phyloP scores from a whole-genome alignment of 73 alveolate species.

The Paramecium biaurelia region DNA sequence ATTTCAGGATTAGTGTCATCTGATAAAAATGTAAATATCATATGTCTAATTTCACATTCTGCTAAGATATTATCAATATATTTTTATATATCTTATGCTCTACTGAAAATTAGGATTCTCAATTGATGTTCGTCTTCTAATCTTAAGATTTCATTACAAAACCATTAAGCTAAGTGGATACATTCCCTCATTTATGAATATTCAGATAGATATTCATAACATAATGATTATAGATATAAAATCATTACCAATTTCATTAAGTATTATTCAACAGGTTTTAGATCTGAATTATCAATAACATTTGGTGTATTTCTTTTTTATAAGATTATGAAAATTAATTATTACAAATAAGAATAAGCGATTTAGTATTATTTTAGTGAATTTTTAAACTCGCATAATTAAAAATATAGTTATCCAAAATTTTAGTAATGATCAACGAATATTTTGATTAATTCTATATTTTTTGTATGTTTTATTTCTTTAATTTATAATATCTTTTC shows the following conservation, averaged over 20 bases:
- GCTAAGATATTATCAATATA: background rate
- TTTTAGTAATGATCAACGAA: background rate
- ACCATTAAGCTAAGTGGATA: background rate
- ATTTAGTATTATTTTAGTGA: background rate
- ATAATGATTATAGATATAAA: background rate
- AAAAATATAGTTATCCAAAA: background rate
- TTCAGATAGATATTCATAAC: constrained; percentile 20
- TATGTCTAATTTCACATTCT: constrained; percentile 10
- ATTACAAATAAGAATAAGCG: background rate
- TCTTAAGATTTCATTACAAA: constrained; percentile 23
- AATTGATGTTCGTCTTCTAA: constrained; percentile 1
- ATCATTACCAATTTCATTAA: background rate
- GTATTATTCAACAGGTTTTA: background rate
- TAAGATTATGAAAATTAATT: background rate
- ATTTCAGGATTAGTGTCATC: background rate
- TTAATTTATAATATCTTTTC: background rate
- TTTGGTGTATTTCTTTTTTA: background rate
- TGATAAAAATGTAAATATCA: background rate
- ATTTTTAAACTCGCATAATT: background rate
- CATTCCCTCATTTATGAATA: constrained; percentile 34
- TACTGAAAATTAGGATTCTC: background rate
- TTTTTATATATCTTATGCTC: background rate
- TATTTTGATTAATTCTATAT: background rate
- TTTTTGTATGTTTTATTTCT: background rate
- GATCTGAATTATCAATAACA: background rate